Percentiles rank a stretch among this genome's conserved stretches.
These are phyloP conservation scores for Magnolia kwangsiensis DNA, from an alignment of 164 flowering plant genomes.

Conservation along the genomic window DNA sequence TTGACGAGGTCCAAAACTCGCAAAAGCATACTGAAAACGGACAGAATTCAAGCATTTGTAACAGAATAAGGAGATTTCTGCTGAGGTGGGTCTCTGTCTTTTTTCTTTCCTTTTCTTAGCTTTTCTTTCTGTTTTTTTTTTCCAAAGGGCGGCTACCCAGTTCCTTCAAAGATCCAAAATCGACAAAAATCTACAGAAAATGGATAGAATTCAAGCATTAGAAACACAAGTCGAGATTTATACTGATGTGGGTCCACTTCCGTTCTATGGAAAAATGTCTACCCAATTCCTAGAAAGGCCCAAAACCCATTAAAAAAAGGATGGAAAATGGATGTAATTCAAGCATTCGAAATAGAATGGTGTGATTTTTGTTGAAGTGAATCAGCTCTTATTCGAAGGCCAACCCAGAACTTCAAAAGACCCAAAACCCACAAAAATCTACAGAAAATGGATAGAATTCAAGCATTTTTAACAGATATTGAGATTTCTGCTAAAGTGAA, in stretches of 20 bases:
- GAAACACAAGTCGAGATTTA: no score
- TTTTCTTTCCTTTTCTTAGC: no score
- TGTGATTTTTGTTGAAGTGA: background rate
- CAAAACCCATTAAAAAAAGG: slow-evolving; percentile 4
- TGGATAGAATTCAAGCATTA: background rate
- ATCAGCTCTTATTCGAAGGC: no score
- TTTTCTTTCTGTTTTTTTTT: no score
- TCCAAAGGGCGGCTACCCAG: no score
- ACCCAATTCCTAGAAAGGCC: background rate
- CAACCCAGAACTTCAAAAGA: background rate
- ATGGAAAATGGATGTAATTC: slow-evolving; percentile 17
- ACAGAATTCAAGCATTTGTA: slow-evolving; percentile 24
- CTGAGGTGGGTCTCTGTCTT: background rate
- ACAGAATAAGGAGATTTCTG: background rate
- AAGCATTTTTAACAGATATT: no score
- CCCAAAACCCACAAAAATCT: background rate
- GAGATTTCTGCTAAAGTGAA: no score
- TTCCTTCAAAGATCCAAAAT: background rate
- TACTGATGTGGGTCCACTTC: background rate
- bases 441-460: background rate
- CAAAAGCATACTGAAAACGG: background rate
- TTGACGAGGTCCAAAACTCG: background rate
- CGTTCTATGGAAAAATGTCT: slow-evolving; percentile 1
- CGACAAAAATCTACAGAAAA: background rate
- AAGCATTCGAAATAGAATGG: slow-evolving; percentile 11